Conservation (phyloP, 2,329 filamentous ascomycete species). For the Purpureocillium lavendulum region DNA sequence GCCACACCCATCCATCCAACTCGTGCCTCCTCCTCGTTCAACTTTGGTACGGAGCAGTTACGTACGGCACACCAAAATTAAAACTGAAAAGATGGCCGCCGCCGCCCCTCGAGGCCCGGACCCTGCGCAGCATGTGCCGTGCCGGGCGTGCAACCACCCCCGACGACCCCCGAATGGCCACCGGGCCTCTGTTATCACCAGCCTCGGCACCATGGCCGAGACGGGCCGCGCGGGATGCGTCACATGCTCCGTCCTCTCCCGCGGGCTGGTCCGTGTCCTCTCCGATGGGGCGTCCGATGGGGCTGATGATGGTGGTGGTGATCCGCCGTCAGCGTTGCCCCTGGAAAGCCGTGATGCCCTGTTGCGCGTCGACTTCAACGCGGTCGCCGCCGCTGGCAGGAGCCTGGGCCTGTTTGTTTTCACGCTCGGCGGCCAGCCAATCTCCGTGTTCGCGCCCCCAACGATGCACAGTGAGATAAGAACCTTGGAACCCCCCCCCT, state of each 20-base stretch:
- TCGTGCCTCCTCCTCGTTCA: too few species aligned
- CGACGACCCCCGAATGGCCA: not conserved
- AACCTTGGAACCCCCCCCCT: too few species aligned
- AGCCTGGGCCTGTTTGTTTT: too few species aligned
- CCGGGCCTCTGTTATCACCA: not conserved
- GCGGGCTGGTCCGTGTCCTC: not conserved
- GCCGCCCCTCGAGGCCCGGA: not conserved
- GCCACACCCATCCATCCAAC: too few species aligned
- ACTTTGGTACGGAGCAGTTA: too few species aligned
- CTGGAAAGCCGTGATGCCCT: too few species aligned
- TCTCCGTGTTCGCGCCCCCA: slow-evolving; percentile 2
- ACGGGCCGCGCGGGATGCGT: not conserved
- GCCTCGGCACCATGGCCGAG: slow-evolving; percentile 1
- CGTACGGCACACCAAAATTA: too few species aligned
- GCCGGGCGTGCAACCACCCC: slow-evolving; percentile 1
- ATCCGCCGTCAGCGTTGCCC: not conserved
- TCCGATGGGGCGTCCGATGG: not conserved
- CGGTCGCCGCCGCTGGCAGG: too few species aligned
- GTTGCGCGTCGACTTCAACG: too few species aligned
- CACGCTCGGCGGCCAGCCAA: not conserved
- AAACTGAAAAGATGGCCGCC: not conserved
- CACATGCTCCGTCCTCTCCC: slow-evolving; percentile 1
- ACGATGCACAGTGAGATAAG: too few species aligned
- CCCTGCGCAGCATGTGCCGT: not conserved
- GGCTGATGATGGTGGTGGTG: not conserved